Conservation (phyloP, 192 early-diverging fungal species). For the Coemansia umbellata region DNA sequence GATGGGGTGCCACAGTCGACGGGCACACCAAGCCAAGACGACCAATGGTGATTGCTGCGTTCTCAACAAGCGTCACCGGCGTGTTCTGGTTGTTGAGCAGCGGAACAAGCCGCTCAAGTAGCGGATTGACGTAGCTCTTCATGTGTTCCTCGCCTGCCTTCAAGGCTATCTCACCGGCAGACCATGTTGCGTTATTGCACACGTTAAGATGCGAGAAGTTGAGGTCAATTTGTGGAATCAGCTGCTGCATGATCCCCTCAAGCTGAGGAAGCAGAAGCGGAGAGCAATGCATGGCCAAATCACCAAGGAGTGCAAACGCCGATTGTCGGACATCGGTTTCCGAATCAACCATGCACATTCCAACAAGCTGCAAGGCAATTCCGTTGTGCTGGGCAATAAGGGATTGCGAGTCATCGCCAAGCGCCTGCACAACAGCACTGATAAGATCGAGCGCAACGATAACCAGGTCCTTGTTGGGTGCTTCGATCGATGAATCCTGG, state of each 20-base stretch:
- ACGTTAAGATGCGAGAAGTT: conserved; percentile 63
- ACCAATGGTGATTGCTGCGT: conserved; percentile 97
- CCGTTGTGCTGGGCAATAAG: conserved; percentile 71
- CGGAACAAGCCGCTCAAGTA: conserved; percentile 82
- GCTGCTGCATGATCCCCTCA: conserved; percentile 72
- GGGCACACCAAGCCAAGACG: conserved; percentile 89
- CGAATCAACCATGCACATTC: conserved; percentile 74
- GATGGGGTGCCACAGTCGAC: conserved; percentile 74
- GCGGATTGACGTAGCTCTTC: conserved; percentile 69
- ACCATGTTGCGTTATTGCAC: conserved; percentile 98
- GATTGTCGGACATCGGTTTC: conserved; percentile 88
- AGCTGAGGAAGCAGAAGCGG: conserved; percentile 76
- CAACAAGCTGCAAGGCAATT: conserved; percentile 71
- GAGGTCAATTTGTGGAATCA: conserved; percentile 71
- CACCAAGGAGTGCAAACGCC: conserved; percentile 94
- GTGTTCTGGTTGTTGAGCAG: conserved; percentile 67
- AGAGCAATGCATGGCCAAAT: conserved; percentile 92
- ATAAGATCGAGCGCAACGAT: conserved; percentile 95
- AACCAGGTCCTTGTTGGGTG: conserved; percentile 93
- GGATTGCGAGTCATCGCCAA: conserved; percentile 69
- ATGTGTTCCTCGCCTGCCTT: conserved; percentile 72
- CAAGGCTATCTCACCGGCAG: conserved; percentile 93
- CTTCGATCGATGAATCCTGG: conserved; percentile 49
- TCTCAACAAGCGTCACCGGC: conserved; percentile 82
- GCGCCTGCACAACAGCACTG: conserved; percentile 88